These are phyloP conservation scores for Cladosporium sp. DNA, from an alignment of 2,329 filamentous ascomycete species.

Conservation along the genomic window DNA sequence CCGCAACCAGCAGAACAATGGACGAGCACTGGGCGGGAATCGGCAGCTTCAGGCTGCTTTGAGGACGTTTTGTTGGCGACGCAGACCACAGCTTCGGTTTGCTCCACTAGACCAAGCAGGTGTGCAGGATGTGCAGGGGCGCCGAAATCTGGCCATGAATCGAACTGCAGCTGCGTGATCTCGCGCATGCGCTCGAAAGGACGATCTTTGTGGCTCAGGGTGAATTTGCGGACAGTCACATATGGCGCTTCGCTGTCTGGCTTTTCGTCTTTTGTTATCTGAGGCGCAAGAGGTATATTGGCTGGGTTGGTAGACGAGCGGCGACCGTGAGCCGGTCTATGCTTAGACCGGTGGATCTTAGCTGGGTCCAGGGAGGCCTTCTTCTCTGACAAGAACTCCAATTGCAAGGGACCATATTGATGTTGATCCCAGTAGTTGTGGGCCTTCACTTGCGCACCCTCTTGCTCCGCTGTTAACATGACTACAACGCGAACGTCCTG, in stretches of 20 bases:
- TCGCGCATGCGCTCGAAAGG: slow-evolving; percentile 86
- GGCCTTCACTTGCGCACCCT: slow-evolving; percentile 90
- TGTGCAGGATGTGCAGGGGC: slow-evolving; percentile 85
- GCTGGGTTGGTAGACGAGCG: slow-evolving; percentile 31
- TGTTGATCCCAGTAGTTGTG: slow-evolving; percentile 86
- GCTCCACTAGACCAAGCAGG: slow-evolving; percentile 81
- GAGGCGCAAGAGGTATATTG: slow-evolving; percentile 23
- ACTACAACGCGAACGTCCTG: slow-evolving; percentile 92
- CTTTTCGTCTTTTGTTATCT: slow-evolving; percentile 24
- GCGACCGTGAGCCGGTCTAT: slow-evolving; percentile 35
- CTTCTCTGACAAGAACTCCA: slow-evolving; percentile 77
- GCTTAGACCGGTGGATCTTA: slow-evolving; percentile 45
- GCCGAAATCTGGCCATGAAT: slow-evolving; percentile 96
- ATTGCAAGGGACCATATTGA: slow-evolving; percentile 71
- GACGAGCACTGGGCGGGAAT: slow-evolving; percentile 71
- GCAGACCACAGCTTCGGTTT: slow-evolving; percentile 69
- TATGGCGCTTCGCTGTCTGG: slow-evolving; percentile 58
- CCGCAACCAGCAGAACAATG: slow-evolving; percentile 97
- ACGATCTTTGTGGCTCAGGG: slow-evolving; percentile 68
- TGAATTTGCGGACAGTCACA: slow-evolving; percentile 82
- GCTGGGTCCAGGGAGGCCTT: slow-evolving; percentile 68
- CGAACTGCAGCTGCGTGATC: slow-evolving; percentile 90
- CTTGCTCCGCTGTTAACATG: slow-evolving; percentile 91
- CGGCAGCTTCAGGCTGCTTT: slow-evolving; percentile 53
- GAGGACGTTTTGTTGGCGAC: slow-evolving; percentile 46